A percentile compares a stretch with the other conserved stretches of the same genome.
phyloP scores from a whole-genome alignment of 2,329 filamentous ascomycete species.

The Aurifilum marmelostoma region DNA sequence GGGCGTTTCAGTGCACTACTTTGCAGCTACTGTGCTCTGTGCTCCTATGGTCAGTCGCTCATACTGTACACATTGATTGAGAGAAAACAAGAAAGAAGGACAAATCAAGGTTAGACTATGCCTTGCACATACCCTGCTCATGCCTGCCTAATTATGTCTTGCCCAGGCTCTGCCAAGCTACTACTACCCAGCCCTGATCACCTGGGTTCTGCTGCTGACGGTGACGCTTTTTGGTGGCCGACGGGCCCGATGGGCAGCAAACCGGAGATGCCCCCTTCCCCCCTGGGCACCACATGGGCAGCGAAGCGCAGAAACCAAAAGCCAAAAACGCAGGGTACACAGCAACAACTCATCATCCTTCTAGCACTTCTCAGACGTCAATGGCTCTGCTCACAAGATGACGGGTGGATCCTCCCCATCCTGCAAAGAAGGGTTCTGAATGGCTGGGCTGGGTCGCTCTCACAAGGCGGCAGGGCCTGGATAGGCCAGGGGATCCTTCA shows the following conservation, averaged over 20 bases:
- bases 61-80: neutral
- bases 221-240: neutral
- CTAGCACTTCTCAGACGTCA: neutral
- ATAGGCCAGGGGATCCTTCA: slow-evolving; percentile 1
- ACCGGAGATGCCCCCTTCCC: neutral
- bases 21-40: neutral
- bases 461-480: slow-evolving; percentile 3
- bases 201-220: neutral
- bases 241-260: slow-evolving; percentile 1
- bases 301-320: neutral
- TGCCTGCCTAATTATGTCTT: neutral
- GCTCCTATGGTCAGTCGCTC: neutral
- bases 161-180: slow-evolving; percentile 1
- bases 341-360: neutral
- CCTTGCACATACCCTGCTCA: neutral
- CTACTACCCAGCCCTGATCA: neutral
- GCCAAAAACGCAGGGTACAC: neutral
- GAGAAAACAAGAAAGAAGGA: neutral
- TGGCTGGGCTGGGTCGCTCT: neutral
- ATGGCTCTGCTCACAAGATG: slow-evolving; percentile 7
- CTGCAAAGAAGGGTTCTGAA: neutral
- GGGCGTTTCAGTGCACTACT: neutral
- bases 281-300: neutral
- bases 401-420: neutral
- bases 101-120: neutral